Percentiles rank a stretch among this genome's conserved stretches.
Evolutionary conservation across 2,329 filamentous ascomycete species (phyloP).

Genomic region (Raffaelea ambrosiae): DNA sequence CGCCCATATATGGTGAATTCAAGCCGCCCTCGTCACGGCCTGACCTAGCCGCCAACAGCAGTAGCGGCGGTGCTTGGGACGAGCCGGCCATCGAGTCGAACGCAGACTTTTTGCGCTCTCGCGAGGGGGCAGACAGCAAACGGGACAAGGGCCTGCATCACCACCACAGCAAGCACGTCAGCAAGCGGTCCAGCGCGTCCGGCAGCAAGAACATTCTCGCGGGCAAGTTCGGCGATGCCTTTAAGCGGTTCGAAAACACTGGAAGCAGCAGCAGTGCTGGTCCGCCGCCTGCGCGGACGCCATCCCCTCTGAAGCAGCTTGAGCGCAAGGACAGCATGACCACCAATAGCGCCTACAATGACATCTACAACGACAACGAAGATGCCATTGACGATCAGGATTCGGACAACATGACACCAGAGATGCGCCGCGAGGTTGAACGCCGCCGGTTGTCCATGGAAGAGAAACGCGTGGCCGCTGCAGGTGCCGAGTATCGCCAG

Average conservation of each 20-base stretch:
- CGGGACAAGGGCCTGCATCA: conserved; percentile 37
- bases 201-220: conserved; percentile 76
- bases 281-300: conserved; percentile 24
- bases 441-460: conserved; percentile 73
- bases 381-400: conserved; percentile 56
- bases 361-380: conserved; percentile 59
- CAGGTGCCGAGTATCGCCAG: conserved; percentile 79
- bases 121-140: conserved; percentile 53
- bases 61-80: background rate
- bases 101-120: conserved; percentile 63
- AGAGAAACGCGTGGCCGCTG: conserved; percentile 80
- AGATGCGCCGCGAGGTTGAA: conserved; percentile 85
- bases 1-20: conserved; percentile 24
- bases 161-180: conserved; percentile 60
- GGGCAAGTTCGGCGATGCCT: conserved; percentile 86
- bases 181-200: conserved; percentile 50
- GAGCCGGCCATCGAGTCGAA: conserved; percentile 27
- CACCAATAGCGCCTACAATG: conserved; percentile 58
- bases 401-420: conserved; percentile 67
- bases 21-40: conserved; percentile 35
- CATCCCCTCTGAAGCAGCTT: conserved; percentile 40
- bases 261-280: conserved; percentile 23
- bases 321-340: conserved; percentile 44
- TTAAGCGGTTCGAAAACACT: conserved; percentile 72
- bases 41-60: conserved; percentile 13